Evolutionary conservation across 1,139 yeast genomes (phyloP), one percentile per base, ranked within the genome.

Genomic region (Diutina siamensis): DNA sequence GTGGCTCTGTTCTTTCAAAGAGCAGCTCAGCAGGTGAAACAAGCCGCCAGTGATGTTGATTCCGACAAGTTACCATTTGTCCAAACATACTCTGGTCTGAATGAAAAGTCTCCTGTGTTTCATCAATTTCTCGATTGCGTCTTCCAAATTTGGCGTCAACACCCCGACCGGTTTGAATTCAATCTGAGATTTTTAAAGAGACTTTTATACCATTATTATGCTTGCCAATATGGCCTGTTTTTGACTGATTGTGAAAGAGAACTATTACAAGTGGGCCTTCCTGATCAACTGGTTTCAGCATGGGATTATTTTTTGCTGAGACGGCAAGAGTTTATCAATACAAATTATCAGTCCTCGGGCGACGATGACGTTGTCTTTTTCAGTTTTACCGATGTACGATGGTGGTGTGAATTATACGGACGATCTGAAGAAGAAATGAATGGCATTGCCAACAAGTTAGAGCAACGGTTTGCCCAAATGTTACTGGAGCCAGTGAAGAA

Each of bases 181-280:
- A 88, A 89, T 55, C 95, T 89, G 58, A 67, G 97, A 45, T 88
- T 92, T 55, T 63, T 94, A 52, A 74, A 95, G 54, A 65, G 97
- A 45, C 65, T 92, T 46, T 72, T 87, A 33, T 92, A 92, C 57
- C 98, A 92, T 61, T 68, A 84, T 44, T 87, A 89, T 57, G 85
- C 97, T 1, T 88, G 97, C 57, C 98, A 92, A 59, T 92, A 88
- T 60, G 98, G 98, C 2, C 79, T 95, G 1, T 92, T 92, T 56
- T 61, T 94, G 45, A 79, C 76, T 55, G 84, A 92, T 57, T 73
- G 75, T 35, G 96, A 92, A 57, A 61, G 67, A 44, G 95, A 87
- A 51, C 56, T 65, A 9, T 63, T 62, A 27, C 53, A 56, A 27
- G 51, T 56, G 0, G 62, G 68, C 22, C 58, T 68, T 13, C 59